A percentile compares a stretch with the other conserved stretches of the same genome.
Evolutionary conservation across 805 yeast species (phyloP).

Genomic region (Teunomyces atbi): DNA sequence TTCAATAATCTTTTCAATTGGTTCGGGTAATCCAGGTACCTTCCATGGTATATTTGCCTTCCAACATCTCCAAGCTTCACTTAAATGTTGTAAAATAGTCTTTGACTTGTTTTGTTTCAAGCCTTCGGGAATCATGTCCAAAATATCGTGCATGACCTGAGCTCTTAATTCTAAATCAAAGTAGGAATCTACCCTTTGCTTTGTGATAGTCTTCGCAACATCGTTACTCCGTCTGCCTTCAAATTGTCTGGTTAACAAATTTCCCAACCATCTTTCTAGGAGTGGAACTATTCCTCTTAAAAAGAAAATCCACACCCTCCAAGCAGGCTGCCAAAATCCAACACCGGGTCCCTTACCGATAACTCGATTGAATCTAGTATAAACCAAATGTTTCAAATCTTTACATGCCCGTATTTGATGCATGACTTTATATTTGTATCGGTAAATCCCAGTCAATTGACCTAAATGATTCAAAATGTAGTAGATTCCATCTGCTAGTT

Average conservation of each 20-base stretch:
- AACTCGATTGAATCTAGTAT: slow-evolving; percentile 75
- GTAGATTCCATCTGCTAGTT: slow-evolving; percentile 90
- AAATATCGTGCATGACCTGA: slow-evolving; percentile 90
- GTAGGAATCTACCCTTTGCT: slow-evolving; percentile 92
- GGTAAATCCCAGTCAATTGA: slow-evolving; percentile 91
- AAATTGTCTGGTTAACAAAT: slow-evolving; percentile 85
- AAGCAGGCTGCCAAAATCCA: slow-evolving; percentile 99
- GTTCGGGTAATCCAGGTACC: slow-evolving; percentile 93
- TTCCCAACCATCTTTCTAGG: slow-evolving; percentile 93
- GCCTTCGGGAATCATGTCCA: slow-evolving; percentile 97
- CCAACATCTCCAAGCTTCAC: slow-evolving; percentile 99
- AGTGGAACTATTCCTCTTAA: slow-evolving; percentile 89
- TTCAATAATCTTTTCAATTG: slow-evolving; percentile 80
- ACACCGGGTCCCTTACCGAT: slow-evolving; percentile 98
- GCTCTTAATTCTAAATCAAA: slow-evolving; percentile 92
- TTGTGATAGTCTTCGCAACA: slow-evolving; percentile 89
- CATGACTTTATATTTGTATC: slow-evolving; percentile 97
- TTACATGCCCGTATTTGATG: slow-evolving; percentile 96
- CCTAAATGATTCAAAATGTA: slow-evolving; percentile 92
- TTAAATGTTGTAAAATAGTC: slow-evolving; percentile 85
- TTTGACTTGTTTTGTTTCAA: slow-evolving; percentile 82
- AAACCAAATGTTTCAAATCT: slow-evolving; percentile 89
- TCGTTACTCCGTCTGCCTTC: slow-evolving; percentile 94
- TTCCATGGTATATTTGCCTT: slow-evolving; percentile 98
- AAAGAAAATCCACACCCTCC: slow-evolving; percentile 95